These are phyloP conservation scores for Cercospora zeina DNA, from an alignment of 2,329 filamentous ascomycete species.

Conservation along the genomic window DNA sequence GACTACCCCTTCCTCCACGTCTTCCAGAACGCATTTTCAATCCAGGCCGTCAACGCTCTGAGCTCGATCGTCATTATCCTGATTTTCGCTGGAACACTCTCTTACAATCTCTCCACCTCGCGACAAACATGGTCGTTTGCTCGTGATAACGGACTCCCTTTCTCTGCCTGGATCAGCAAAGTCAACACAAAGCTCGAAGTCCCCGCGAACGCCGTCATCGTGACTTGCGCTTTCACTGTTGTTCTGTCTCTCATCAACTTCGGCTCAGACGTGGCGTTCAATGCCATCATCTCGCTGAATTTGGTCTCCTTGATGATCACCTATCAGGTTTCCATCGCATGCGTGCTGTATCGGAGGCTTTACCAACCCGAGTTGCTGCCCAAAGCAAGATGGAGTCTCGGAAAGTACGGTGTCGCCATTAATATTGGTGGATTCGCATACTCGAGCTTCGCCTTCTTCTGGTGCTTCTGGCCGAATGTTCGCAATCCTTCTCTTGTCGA, in stretches of 20 bases:
- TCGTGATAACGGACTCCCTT: slow-evolving; percentile 36
- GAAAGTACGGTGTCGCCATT: slow-evolving; percentile 42
- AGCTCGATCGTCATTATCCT: slow-evolving; percentile 32
- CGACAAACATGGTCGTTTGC: slow-evolving; percentile 45
- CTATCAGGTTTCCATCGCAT: slow-evolving; percentile 46
- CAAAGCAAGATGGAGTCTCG: slow-evolving; percentile 44
- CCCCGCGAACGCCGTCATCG: slow-evolving; percentile 33
- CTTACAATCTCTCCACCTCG: slow-evolving; percentile 31
- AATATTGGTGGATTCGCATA: slow-evolving; percentile 44
- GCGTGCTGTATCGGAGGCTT: slow-evolving; percentile 45
- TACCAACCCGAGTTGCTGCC: slow-evolving; percentile 43
- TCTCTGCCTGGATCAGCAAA: slow-evolving; percentile 27
- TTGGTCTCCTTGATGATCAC: slow-evolving; percentile 45
- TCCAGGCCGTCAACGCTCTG: slow-evolving; percentile 32
- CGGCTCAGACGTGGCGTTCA: slow-evolving; percentile 36
- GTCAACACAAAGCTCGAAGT: slow-evolving; percentile 24
- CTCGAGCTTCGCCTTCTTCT: slow-evolving; percentile 44
- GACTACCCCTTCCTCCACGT: slow-evolving; percentile 41
- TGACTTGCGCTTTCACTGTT: slow-evolving; percentile 31
- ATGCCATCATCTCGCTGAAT: slow-evolving; percentile 45
- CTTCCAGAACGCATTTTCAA: slow-evolving; percentile 35
- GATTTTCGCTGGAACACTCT: slow-evolving; percentile 29
- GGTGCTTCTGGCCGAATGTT: slow-evolving; percentile 44
- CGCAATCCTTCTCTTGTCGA: slow-evolving; percentile 16
- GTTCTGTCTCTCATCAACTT: slow-evolving; percentile 35